These are phyloP conservation scores for Coniferiporia weirii DNA, from an alignment of 1,284 basidiomycete genomes.

Conservation along the genomic window DNA sequence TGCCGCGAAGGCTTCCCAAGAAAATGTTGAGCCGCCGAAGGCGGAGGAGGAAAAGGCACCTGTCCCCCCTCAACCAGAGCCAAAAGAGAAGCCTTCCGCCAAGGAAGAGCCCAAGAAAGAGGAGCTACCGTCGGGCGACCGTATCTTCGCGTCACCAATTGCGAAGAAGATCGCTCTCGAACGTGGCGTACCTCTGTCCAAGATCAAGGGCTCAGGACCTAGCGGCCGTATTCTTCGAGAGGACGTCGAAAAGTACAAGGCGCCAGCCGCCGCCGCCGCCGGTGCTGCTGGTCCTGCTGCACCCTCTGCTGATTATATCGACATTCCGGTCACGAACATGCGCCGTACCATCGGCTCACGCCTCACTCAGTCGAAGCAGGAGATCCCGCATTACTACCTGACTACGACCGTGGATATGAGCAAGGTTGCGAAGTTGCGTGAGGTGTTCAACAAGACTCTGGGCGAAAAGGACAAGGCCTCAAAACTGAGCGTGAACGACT, in stretches of 20 bases:
- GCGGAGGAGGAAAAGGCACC: slow-evolving; percentile 34
- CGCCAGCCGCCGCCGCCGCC: slow-evolving; percentile 38
- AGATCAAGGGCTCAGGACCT: slow-evolving; percentile 94
- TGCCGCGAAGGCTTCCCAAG: slow-evolving; percentile 57
- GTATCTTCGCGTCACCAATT: slow-evolving; percentile 91
- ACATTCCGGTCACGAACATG: slow-evolving; percentile 94
- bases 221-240: slow-evolving; percentile 90
- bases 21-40: slow-evolving; percentile 31
- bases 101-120: slow-evolving; percentile 35
- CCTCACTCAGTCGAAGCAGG: slow-evolving; percentile 89
- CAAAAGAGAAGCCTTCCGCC: slow-evolving; percentile 34
- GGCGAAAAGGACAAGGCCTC: slow-evolving; percentile 79
- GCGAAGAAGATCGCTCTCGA: slow-evolving; percentile 97
- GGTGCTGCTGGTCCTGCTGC: slow-evolving; percentile 37
- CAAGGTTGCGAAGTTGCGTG: slow-evolving; percentile 89
- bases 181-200: slow-evolving; percentile 84
- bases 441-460: slow-evolving; percentile 91
- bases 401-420: slow-evolving; percentile 97
- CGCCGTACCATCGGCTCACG: slow-evolving; percentile 89
- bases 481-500: slow-evolving; percentile 98
- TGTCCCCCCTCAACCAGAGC: slow-evolving; percentile 37
- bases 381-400: slow-evolving; percentile 96
- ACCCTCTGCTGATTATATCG: slow-evolving; percentile 70
- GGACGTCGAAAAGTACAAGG: slow-evolving; percentile 89
- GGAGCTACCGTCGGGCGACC: slow-evolving; percentile 63